phyloP scores from a whole-genome alignment of 73 alveolate species.

The Effrenium voratum region DNA sequence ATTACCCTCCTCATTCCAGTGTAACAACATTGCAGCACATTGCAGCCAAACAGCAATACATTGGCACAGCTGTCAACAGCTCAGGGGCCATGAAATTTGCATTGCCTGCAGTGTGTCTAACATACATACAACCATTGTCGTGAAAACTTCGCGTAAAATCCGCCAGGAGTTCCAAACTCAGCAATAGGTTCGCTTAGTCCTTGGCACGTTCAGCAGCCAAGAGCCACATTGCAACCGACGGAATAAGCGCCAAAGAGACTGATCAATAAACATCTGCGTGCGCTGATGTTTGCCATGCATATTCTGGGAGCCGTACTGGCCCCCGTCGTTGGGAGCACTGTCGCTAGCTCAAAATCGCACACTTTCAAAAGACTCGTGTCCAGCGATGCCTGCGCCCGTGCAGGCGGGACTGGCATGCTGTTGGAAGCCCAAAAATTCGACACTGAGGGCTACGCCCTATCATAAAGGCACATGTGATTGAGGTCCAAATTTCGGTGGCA shows the following conservation, averaged over 20 bases:
- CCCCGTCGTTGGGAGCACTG: slow-evolving; percentile 17
- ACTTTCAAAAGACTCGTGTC: slow-evolving; percentile 30
- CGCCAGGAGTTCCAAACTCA: not conserved
- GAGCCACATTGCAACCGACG: not conserved
- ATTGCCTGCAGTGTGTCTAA: slow-evolving; percentile 18
- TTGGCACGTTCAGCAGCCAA: not conserved
- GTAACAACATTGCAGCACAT: not conserved
- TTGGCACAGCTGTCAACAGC: not conserved
- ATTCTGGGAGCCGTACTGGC: slow-evolving; percentile 5
- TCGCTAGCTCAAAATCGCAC: slow-evolving; percentile 64
- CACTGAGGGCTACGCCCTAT: not conserved
- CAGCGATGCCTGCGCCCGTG: not conserved
- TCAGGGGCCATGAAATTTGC: slow-evolving; percentile 49
- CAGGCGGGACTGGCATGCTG: not conserved
- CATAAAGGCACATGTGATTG: slow-evolving; percentile 23
- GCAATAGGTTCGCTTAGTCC: not conserved
- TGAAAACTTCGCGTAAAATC: too few relatives aligned
- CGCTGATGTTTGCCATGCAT: too few relatives aligned
- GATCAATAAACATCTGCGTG: too few relatives aligned
- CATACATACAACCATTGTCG: too few relatives aligned
- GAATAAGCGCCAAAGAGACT: too few relatives aligned
- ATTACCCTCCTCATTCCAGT: not conserved
- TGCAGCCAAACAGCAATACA: not conserved
- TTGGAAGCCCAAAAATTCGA: not conserved
- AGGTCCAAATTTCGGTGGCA: slow-evolving; percentile 53